Evolutionary conservation across 2,329 filamentous ascomycete genomes (phyloP).

Genomic region (Trichophyton simii): DNA sequence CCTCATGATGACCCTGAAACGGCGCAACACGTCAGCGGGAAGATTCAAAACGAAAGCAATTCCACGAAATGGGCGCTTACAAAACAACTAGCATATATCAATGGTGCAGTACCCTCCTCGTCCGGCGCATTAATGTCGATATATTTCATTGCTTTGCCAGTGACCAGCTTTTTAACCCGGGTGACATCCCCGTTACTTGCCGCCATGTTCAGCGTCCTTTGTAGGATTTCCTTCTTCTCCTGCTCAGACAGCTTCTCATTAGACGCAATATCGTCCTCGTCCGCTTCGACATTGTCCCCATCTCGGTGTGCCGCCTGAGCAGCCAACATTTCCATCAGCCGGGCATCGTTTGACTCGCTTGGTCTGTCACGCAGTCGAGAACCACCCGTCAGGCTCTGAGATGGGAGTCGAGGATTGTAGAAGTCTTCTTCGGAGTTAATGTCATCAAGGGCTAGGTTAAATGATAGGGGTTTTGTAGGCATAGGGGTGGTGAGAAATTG

Average conservation of each 20-base stretch:
- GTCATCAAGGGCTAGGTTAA: slow-evolving; percentile 76
- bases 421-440: slow-evolving; percentile 56
- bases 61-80: slow-evolving; percentile 39
- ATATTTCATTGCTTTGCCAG: slow-evolving; percentile 59
- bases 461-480: slow-evolving; percentile 69
- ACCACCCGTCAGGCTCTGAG: slow-evolving; percentile 17
- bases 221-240: slow-evolving; percentile 69
- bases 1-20: slow-evolving; percentile 67
- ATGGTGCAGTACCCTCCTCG: slow-evolving; percentile 86
- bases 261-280: slow-evolving; percentile 66
- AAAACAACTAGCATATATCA: slow-evolving; percentile 98
- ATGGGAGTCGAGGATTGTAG: slow-evolving; percentile 9
- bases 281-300: slow-evolving; percentile 50
- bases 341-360: slow-evolving; percentile 50
- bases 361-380: not conserved
- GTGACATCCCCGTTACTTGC: slow-evolving; percentile 90
- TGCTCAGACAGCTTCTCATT: slow-evolving; percentile 60
- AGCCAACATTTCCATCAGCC: slow-evolving; percentile 90
- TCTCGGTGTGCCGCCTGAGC: slow-evolving; percentile 80
- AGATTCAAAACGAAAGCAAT: not conserved
- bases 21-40: slow-evolving; percentile 4
- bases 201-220: slow-evolving; percentile 85
- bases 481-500: slow-evolving; percentile 85
- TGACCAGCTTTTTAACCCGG: slow-evolving; percentile 62
- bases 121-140: slow-evolving; percentile 80